Evolutionary conservation across 2,329 filamentous ascomycete species (phyloP).

Genomic region (Myriosclerotinia curreyana): DNA sequence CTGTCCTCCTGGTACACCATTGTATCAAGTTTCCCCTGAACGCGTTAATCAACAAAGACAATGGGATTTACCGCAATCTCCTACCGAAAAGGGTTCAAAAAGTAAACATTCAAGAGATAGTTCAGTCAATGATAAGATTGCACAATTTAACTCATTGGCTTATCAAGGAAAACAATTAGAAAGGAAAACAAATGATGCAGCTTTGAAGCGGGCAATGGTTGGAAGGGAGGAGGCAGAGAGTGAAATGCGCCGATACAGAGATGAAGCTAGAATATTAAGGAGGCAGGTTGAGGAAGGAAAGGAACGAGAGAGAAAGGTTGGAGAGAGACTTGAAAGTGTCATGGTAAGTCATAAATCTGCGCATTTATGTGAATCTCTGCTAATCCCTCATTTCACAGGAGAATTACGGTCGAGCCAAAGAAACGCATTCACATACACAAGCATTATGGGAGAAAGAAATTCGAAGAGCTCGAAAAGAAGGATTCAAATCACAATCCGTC

Average conservation of each 20-base stretch:
- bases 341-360: constrained; percentile 54
- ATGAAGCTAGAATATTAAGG: constrained; percentile 56
- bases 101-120: constrained; percentile 49
- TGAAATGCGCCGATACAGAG: constrained; percentile 61
- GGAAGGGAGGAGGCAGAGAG: constrained; percentile 69
- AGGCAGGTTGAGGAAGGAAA: constrained; percentile 62
- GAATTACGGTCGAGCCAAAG: constrained; percentile 66
- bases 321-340: constrained; percentile 63
- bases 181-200: constrained; percentile 62
- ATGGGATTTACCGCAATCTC: constrained; percentile 29
- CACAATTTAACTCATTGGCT: constrained; percentile 69
- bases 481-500: constrained; percentile 69
- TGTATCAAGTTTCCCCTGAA: constrained; percentile 61
- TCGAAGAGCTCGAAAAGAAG: constrained; percentile 65
- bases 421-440: constrained; percentile 64
- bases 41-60: constrained; percentile 54
- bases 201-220: constrained; percentile 62
- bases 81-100: constrained; percentile 24
- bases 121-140: constrained; percentile 64
- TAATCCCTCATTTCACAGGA: constrained; percentile 48
- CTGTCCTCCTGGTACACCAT: constrained; percentile 53
- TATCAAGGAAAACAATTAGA: constrained; percentile 55
- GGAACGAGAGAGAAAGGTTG: constrained; percentile 63
- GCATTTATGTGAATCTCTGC: constrained; percentile 26
- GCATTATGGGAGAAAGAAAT: constrained; percentile 73